Evolutionary conservation across 2,329 filamentous ascomycete species (phyloP).

Genomic region (Colletotrichum lentis): DNA sequence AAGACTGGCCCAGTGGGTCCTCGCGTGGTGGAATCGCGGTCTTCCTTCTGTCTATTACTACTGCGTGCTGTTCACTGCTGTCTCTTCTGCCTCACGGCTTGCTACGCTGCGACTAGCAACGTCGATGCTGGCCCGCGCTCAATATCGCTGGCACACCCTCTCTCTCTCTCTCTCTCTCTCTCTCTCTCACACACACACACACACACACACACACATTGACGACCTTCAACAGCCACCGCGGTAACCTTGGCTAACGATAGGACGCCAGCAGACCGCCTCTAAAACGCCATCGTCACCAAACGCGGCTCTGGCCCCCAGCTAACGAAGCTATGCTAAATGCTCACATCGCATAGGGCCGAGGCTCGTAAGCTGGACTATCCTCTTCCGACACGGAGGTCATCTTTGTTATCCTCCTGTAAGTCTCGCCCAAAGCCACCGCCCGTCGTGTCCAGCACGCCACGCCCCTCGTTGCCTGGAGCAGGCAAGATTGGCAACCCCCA

Average conservation of each 20-base stretch:
- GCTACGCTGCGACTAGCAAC: background rate
- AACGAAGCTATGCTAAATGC: background rate
- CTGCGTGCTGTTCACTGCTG: slow-evolving; percentile 9
- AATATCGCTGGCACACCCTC: background rate
- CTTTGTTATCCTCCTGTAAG: slow-evolving; percentile 7
- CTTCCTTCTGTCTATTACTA: slow-evolving; percentile 23
- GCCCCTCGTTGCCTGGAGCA: background rate
- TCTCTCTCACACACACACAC: too few species aligned
- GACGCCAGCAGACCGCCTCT: slow-evolving; percentile 31
- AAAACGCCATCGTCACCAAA: slow-evolving; percentile 25
- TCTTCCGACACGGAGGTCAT: slow-evolving; percentile 1
- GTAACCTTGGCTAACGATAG: slow-evolving; percentile 13
- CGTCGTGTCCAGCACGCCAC: slow-evolving; percentile 7
- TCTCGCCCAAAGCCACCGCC: slow-evolving; percentile 5
- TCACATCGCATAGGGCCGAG: slow-evolving; percentile 7
- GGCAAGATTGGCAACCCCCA: slow-evolving; percentile 23
- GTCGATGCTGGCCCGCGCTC: slow-evolving; percentile 2
- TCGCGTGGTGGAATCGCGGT: slow-evolving; percentile 24
- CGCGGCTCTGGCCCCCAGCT: slow-evolving; percentile 20
- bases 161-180: too few species aligned
- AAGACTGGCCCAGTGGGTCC: slow-evolving; percentile 13
- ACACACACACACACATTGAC: background rate
- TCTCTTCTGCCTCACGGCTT: background rate
- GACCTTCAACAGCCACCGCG: background rate
- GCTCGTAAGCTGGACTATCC: background rate